Percentiles rank a stretch among this genome's conserved stretches.
phyloP scores from a whole-genome alignment of 2,329 filamentous ascomycete species.

The Neofusicoccum laricinum region DNA sequence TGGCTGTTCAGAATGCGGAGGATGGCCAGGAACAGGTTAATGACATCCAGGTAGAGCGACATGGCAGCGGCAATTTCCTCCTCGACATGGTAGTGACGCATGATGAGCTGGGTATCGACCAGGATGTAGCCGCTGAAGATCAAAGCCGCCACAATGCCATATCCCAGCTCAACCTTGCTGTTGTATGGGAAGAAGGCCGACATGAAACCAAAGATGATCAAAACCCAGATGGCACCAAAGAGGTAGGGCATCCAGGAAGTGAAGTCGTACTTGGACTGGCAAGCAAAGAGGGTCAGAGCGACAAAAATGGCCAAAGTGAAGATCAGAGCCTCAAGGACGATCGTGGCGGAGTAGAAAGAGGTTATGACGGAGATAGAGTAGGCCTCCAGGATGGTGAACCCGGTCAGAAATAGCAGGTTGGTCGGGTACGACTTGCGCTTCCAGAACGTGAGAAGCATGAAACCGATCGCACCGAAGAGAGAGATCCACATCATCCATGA shows the following conservation, averaged over 20 bases:
- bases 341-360: slow-evolving; percentile 77
- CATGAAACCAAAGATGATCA: slow-evolving; percentile 93
- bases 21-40: slow-evolving; percentile 96
- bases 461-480: slow-evolving; percentile 76
- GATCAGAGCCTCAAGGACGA: slow-evolving; percentile 87
- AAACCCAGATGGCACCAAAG: slow-evolving; percentile 83
- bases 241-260: slow-evolving; percentile 96
- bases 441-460: slow-evolving; percentile 89
- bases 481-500: slow-evolving; percentile 83
- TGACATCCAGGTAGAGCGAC: slow-evolving; percentile 90
- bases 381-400: slow-evolving; percentile 88
- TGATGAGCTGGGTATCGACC: slow-evolving; percentile 91
- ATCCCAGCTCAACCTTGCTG: slow-evolving; percentile 79
- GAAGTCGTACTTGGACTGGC: slow-evolving; percentile 98
- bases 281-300: slow-evolving; percentile 74
- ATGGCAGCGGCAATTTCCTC: slow-evolving; percentile 96
- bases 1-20: slow-evolving; percentile 95
- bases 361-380: slow-evolving; percentile 92
- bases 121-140: slow-evolving; percentile 95
- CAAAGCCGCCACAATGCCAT: slow-evolving; percentile 76
- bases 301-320: slow-evolving; percentile 71
- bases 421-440: slow-evolving; percentile 94
- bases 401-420: slow-evolving; percentile 87
- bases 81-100: slow-evolving; percentile 95
- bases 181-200: slow-evolving; percentile 81